Base-by-base conservation (phyloP, 805 yeast genomes). In the Zygoascus flipseniorum region DNA sequence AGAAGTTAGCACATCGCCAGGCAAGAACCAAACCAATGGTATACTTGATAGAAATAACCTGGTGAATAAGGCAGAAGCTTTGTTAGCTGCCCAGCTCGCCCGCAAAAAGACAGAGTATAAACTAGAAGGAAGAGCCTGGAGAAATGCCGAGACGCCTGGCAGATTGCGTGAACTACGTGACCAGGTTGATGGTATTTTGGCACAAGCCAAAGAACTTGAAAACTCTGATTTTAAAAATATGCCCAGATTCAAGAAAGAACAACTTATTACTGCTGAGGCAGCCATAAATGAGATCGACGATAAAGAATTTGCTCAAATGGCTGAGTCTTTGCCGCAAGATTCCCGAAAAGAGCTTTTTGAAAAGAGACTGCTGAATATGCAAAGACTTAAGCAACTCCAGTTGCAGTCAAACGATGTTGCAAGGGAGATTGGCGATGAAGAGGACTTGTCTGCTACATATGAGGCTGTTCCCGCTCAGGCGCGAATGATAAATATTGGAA, bases 191-290 rank as follows among this genome's bases (percentile, higher is more conserved):
- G 83, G 80, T 57, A 75, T 90, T 51, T 96, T 87, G 64, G 78
- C 79, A 48, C 86, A 87, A 72, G 97, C 97, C 0, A 73, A 95
- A 56, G 86, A 85, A 62, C 74, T 92, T 54, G 97, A 92, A 65
- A 83, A 81, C 79, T 85, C 86, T 19, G 93, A 89, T 59, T 89
- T 88, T 62, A 83, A 79, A 28, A 86, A 81, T 65, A 35, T 35
- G 16, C 39, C 39, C 16, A 35, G 16, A n/a, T 35, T n/a, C 16
- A 35, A 8, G 39, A 82, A 86, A 42, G 77, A 86, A 66, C 86
- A 85, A 63, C 79, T 75, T 59, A 66, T 65, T 51, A 68, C 73
- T 52, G 68, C 73, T 52, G 72, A 72, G 13, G 20, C 18, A 16
- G 26, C 13, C 26, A 9, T 31, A 2, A 70, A 78, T 53, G 16